Conservation (phyloP, 345 rosid species). For the Arabidopsis arenosa region DNA sequence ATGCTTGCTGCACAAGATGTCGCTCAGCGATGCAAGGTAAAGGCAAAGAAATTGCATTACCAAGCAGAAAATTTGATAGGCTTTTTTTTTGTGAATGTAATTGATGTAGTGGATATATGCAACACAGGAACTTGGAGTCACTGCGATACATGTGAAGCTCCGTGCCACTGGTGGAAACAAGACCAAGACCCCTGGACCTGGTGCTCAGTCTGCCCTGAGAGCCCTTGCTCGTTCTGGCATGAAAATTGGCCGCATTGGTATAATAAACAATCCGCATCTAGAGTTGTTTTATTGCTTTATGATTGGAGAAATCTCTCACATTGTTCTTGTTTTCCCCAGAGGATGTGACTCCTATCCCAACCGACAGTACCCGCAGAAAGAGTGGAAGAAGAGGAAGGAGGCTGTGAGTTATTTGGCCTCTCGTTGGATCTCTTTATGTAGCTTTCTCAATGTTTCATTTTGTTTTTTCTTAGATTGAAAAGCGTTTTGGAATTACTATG, state of each 20-base stretch:
- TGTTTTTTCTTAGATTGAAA: constrained; percentile 19
- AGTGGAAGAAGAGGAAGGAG: constrained; percentile 86
- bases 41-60: neutral
- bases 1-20: constrained; percentile 94
- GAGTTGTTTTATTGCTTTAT: neutral
- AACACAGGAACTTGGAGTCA: constrained; percentile 71
- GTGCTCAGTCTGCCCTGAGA: constrained; percentile 85
- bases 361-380: constrained; percentile 84
- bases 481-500: constrained; percentile 9
- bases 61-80: neutral
- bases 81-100: neutral
- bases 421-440: neutral
- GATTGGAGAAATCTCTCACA: neutral
- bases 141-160: constrained; percentile 82
- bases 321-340: constrained; percentile 48
- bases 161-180: constrained; percentile 91
- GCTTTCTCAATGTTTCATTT: neutral
- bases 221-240: constrained; percentile 91
- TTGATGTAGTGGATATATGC: neutral
- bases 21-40: constrained; percentile 74
- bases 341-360: constrained; percentile 86
- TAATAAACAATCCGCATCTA: neutral
- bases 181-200: constrained; percentile 89
- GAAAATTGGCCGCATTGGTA: constrained; percentile 88
- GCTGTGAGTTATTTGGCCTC: constrained; percentile 48